Conservation (phyloP, 2,329 filamentous ascomycete species). For the Aspergillus novoparasiticus region DNA sequence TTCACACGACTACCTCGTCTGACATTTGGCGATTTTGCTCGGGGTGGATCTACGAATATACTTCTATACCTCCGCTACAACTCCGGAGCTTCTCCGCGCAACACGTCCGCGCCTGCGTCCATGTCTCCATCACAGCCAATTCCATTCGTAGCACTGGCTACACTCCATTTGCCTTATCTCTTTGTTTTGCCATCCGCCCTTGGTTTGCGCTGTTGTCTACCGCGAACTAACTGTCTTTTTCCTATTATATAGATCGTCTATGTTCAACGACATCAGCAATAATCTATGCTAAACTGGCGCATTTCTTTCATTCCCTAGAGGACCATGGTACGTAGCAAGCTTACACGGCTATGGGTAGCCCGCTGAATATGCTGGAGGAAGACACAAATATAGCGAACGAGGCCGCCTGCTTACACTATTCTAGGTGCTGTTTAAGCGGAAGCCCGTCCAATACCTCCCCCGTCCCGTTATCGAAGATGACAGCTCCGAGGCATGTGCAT, state of each 20-base stretch:
- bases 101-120: background rate
- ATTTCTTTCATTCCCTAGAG: conserved; percentile 19
- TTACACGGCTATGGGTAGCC: background rate
- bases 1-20: background rate
- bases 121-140: background rate
- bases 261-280: background rate
- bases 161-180: background rate
- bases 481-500: conserved; percentile 70
- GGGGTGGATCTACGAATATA: background rate
- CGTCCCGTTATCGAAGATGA: conserved; percentile 75
- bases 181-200: background rate
- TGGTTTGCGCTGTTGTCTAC: background rate
- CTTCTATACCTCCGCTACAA: background rate
- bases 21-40: background rate
- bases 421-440: conserved; percentile 93
- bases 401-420: conserved; percentile 20
- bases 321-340: conserved; percentile 35
- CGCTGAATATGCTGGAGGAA: background rate
- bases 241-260: background rate
- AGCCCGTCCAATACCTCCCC: conserved; percentile 82
- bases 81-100: conserved; percentile 6
- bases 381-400: background rate
- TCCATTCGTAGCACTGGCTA: background rate
- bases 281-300: conserved; percentile 31
- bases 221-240: conserved; percentile 1